Evolutionary conservation across 352 stramenopile genomes (phyloP).

Genomic region (Phytophthora kernoviae): DNA sequence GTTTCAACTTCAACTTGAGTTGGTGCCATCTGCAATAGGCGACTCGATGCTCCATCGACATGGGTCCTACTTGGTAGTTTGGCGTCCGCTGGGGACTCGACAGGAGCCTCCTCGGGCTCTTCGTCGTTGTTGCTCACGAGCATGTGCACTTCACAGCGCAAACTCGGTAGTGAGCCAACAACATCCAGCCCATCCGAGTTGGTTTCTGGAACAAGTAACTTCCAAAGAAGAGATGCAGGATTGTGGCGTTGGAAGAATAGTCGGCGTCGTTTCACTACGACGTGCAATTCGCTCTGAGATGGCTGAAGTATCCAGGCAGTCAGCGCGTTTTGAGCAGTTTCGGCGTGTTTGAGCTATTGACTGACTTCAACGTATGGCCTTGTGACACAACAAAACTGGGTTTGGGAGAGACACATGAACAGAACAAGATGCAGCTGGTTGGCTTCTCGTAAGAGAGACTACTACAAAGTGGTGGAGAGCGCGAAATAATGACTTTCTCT

Average conservation of each 20-base stretch:
- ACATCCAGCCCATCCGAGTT: not conserved
- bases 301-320: conserved; percentile 12
- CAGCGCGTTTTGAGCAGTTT: not conserved
- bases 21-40: conserved; percentile 5
- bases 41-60: not conserved
- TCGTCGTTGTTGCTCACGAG: conserved; percentile 35
- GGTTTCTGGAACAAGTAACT: conserved; percentile 23
- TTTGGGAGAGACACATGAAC: not conserved
- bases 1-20: conserved; percentile 7
- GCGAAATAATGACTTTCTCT: too few relatives aligned
- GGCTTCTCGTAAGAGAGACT: too few relatives aligned
- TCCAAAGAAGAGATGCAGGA: conserved; percentile 3
- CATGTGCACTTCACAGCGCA: conserved; percentile 23
- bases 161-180: conserved; percentile 33
- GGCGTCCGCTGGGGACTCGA: conserved; percentile 12
- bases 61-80: not conserved
- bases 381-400: too few relatives aligned
- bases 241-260: conserved; percentile 22
- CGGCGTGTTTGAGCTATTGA: too few relatives aligned
- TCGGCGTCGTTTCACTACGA: conserved; percentile 14
- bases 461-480: too few relatives aligned
- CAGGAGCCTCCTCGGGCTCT: conserved; percentile 22
- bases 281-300: conserved; percentile 9
- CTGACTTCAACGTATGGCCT: conserved; percentile 15
- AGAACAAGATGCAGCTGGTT: not conserved